Evolutionary conservation across 2,329 filamentous ascomycete species (phyloP).

Genomic region (Diaporthe nobilis): DNA sequence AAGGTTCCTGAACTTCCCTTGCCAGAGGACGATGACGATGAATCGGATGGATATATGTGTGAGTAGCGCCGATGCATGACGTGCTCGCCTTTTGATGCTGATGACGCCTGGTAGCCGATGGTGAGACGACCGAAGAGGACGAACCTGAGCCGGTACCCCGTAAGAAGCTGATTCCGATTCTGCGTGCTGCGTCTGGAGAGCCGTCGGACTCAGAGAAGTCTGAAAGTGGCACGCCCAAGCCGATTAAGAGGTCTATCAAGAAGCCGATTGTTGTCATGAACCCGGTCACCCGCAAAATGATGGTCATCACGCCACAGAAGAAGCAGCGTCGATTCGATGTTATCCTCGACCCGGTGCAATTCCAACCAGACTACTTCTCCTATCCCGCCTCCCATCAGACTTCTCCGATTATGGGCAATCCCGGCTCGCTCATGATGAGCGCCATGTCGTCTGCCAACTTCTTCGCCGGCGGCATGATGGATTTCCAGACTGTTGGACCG

Average conservation of each 20-base stretch:
- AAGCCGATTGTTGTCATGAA: constrained; percentile 73
- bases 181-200: constrained; percentile 20
- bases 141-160: constrained; percentile 64
- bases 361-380: constrained; percentile 62
- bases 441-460: constrained; percentile 74
- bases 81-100: constrained; percentile 51
- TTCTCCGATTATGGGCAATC: constrained; percentile 74
- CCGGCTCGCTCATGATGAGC: constrained; percentile 84
- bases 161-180: constrained; percentile 55
- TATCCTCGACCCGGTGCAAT: constrained; percentile 69
- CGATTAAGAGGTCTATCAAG: constrained; percentile 57
- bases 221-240: constrained; percentile 14
- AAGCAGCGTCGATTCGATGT: constrained; percentile 55
- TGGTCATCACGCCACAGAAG: constrained; percentile 72
- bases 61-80: constrained; percentile 55
- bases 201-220: constrained; percentile 64
- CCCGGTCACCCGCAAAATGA: constrained; percentile 71
- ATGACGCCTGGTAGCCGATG: constrained; percentile 64
- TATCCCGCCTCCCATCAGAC: constrained; percentile 54
- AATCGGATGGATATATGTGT: constrained; percentile 70
- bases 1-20: constrained; percentile 29
- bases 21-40: constrained; percentile 44
- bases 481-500: constrained; percentile 78
- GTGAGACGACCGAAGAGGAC: constrained; percentile 74
- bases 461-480: constrained; percentile 67